phyloP scores from a whole-genome alignment of 73 alveolate species.

The Tetrahymena malaccensis region DNA sequence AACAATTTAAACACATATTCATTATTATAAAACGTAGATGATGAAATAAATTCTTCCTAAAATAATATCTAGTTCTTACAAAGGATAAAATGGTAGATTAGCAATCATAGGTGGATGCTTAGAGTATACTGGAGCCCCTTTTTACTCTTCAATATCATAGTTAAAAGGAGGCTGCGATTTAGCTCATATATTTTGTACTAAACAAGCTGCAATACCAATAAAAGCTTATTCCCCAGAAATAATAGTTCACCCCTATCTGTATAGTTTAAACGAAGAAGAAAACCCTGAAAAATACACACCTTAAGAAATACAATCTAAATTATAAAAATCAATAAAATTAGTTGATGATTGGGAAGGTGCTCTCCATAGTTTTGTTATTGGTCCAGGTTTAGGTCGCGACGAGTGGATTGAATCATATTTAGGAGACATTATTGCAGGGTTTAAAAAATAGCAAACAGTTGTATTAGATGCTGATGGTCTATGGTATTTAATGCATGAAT shows the following conservation, averaged over 20 bases:
- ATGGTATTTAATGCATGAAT: constrained; percentile 48
- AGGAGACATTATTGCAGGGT: constrained; percentile 33
- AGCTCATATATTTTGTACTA: constrained; percentile 78
- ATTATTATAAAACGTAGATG: neutral
- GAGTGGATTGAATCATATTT: constrained; percentile 40
- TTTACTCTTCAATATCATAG: constrained; percentile 80
- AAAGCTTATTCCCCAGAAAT: constrained; percentile 96
- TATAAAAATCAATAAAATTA: constrained; percentile 25
- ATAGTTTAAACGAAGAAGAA: constrained; percentile 29
- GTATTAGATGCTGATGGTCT: constrained; percentile 95
- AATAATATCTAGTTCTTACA: constrained; percentile 8
- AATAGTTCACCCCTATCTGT: constrained; percentile 84
- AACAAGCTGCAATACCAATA: constrained; percentile 84
- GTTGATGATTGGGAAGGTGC: neutral
- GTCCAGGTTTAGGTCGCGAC: constrained; percentile 94
- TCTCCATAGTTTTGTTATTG: constrained; percentile 73
- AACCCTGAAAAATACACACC: constrained; percentile 10
- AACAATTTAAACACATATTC: neutral
- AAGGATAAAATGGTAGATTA: constrained; percentile 88
- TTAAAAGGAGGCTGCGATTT: constrained; percentile 90
- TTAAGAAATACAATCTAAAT: constrained; percentile 58
- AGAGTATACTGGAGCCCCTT: constrained; percentile 98
- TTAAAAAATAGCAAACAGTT: constrained; percentile 33
- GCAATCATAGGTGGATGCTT: constrained; percentile 92
- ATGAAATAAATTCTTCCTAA: neutral